Base-by-base conservation (phyloP, 805 yeast species). In the Maudiozyma pseudohumilis region DNA sequence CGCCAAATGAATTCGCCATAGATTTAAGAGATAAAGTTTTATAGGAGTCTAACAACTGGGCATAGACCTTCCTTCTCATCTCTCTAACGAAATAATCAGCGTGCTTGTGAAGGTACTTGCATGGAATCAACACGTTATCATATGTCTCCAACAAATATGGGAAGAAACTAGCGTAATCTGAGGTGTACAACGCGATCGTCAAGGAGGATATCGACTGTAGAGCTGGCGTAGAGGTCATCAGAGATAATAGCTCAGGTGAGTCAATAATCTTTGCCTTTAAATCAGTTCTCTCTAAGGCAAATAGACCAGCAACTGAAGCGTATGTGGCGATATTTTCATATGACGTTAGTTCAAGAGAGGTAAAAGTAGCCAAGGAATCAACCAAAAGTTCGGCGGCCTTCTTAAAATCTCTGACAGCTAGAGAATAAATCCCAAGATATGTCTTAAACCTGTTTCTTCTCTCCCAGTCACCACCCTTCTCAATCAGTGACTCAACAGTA, bases 391-490 rank as follows among this genome's bases (percentile, higher is more conserved):
- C 75, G 2, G 96, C 76, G 2, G 97, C 95, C 49, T 84, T 94
- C 29, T 66, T 68, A 53, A 92, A 92, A 50, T 85, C 77, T 54
- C 98, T 77, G 21, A 88, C 78, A 6, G 95, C 80, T 72, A 92
- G 65, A 26, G 74, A 65, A 57, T 85, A 84, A 34, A 92, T 70
- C 17, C 98, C 98, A 41, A 74, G 64, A 62, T 92, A 92, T 5
- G 96, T 84, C 66, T 92, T 92, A 69, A 75, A 86, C 49, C 96
- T 69, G 65, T 92, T 92, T 54, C 95, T 78, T 62, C 98, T 83
- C 64, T 92, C 98, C 98, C 98, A 92, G 60, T 92, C 98, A 44
- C 98, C 98, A 39, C 97, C 98, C 53, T 86, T 83, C 52, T 89
- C 97, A 52, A 92, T 86, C 57, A 85, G 70, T 18, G 65, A 54